Conservation (phyloP, 345 rosid genomes). For the Streptanthus diversifolius region DNA sequence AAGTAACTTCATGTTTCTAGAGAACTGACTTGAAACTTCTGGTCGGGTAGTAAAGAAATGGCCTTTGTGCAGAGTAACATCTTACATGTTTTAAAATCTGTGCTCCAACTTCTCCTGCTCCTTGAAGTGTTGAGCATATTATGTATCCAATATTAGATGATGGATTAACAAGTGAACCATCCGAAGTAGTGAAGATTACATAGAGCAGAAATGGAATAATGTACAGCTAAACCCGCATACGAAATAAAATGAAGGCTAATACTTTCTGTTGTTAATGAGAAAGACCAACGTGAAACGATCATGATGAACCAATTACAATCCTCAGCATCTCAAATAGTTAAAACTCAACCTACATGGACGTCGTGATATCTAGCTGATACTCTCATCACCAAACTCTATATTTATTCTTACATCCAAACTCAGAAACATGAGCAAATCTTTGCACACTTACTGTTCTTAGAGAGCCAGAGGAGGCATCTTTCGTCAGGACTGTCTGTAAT, state of each 20-base stretch:
- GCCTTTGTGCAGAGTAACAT: neutral
- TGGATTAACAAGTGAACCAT: neutral
- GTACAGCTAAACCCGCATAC: neutral
- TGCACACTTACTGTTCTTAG: neutral
- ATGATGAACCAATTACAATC: neutral
- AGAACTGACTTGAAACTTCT: neutral
- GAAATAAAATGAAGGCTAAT: no score
- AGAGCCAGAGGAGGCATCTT: neutral
- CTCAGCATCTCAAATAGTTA: neutral
- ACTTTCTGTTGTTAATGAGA: neutral
- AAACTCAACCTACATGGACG: neutral
- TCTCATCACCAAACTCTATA: neutral
- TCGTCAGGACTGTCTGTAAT: no score
- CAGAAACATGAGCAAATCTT: neutral
- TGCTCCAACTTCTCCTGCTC: constrained; percentile 16
- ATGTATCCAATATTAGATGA: neutral
- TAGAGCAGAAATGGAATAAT: neutral
- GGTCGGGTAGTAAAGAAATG: neutral
- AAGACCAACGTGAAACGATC: neutral
- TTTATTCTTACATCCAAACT: neutral
- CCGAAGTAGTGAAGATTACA: neutral
- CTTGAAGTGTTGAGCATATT: constrained; percentile 6
- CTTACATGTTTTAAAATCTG: constrained; percentile 1
- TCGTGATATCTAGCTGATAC: neutral
- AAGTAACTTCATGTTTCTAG: neutral